Conservation (phyloP, 1,139 yeast species). For the Geotrichum macrosporum region DNA sequence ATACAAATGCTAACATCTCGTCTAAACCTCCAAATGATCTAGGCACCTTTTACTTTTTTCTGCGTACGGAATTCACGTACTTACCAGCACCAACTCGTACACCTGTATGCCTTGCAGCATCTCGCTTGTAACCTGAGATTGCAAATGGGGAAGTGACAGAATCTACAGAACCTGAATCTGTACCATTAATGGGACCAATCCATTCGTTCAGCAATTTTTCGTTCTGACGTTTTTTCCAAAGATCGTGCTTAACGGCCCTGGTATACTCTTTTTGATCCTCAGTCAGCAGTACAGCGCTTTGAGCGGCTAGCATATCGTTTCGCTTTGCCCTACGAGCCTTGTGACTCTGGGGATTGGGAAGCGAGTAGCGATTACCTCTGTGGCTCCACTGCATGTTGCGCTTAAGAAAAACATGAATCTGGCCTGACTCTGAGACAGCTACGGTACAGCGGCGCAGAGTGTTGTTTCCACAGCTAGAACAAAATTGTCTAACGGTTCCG, state of each 20-base stretch:
- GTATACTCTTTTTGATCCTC: constrained; percentile 95
- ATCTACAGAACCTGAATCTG: constrained; percentile 68
- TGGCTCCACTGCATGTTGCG: constrained; percentile 91
- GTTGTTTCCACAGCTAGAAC: constrained; percentile 94
- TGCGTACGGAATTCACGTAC: constrained; percentile 62
- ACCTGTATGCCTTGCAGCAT: constrained; percentile 52
- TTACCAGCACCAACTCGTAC: constrained; percentile 83
- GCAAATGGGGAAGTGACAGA: constrained; percentile 88
- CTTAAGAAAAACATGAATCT: constrained; percentile 83
- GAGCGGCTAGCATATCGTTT: constrained; percentile 21
- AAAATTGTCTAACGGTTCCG: constrained; percentile 80
- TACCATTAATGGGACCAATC: constrained; percentile 58
- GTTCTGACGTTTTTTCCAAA: constrained; percentile 81
- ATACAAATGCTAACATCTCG: too few relatives aligned
- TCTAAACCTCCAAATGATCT: neutral
- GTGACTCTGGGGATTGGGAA: constrained; percentile 49
- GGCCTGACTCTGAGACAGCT: constrained; percentile 75
- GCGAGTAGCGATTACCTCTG: constrained; percentile 74
- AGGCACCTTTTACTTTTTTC: constrained; percentile 28
- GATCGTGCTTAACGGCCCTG: constrained; percentile 79
- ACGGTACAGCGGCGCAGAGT: constrained; percentile 89
- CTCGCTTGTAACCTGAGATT: constrained; percentile 48
- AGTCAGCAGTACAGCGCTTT: constrained; percentile 47
- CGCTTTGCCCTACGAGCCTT: constrained; percentile 34
- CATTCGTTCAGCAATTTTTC: constrained; percentile 82